Percentiles rank a stretch among this genome's conserved stretches.
Evolutionary conservation across 2,329 filamentous ascomycete genomes (phyloP).

Genomic region (Calonectria henricotiae): DNA sequence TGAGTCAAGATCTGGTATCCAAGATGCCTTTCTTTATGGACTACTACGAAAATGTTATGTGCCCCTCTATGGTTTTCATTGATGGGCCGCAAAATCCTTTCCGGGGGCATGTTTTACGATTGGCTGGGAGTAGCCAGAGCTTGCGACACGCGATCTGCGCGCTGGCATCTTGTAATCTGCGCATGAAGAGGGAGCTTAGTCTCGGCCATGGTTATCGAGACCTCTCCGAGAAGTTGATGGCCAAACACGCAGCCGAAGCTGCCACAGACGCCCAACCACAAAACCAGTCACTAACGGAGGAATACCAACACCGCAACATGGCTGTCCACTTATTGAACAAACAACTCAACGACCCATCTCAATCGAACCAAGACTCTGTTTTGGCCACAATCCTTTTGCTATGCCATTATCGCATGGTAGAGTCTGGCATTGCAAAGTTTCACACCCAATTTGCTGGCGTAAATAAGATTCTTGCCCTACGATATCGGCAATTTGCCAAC

Average conservation of each 20-base stretch:
- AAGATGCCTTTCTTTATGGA: conserved; percentile 92
- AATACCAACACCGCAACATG: conserved; percentile 84
- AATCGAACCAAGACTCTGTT: conserved; percentile 87
- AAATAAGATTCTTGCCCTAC: conserved; percentile 88
- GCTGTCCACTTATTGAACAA: conserved; percentile 88
- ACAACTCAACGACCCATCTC: conserved; percentile 83
- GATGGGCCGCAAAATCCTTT: conserved; percentile 91
- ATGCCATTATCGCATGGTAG: conserved; percentile 93
- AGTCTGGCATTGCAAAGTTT: conserved; percentile 93
- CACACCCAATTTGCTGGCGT: conserved; percentile 94
- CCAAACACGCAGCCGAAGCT: conserved; percentile 64
- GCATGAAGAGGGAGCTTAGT: conserved; percentile 84
- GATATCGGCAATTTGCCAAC: conserved; percentile 66
- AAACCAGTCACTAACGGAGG: conserved; percentile 82
- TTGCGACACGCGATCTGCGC: conserved; percentile 95
- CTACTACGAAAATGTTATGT: conserved; percentile 94
- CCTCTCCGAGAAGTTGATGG: conserved; percentile 64
- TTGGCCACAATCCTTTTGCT: conserved; percentile 89
- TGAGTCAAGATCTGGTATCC: conserved; percentile 77
- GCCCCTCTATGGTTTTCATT: conserved; percentile 91
- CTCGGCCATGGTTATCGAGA: conserved; percentile 72
- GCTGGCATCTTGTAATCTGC: conserved; percentile 88
- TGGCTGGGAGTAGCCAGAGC: conserved; percentile 84
- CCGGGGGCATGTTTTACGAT: conserved; percentile 83
- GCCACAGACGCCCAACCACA: conserved; percentile 67